Percentiles rank a stretch among this genome's conserved stretches.
These are phyloP conservation scores for Capronia epimyces DNA, from an alignment of 2,329 filamentous ascomycete genomes.

Conservation along the genomic window DNA sequence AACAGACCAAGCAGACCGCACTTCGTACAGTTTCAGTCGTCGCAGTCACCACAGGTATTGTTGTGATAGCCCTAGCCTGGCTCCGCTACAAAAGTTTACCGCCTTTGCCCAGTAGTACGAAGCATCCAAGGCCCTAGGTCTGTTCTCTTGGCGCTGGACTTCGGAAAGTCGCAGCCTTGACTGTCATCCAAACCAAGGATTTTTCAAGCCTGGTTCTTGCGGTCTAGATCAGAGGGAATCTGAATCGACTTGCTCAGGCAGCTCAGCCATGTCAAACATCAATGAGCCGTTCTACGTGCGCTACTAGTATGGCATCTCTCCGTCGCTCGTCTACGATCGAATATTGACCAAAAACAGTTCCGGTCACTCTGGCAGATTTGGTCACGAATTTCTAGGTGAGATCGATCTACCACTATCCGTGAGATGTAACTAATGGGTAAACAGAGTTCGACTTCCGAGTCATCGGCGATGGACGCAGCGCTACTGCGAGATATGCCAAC, in stretches of 20 bases:
- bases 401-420: neutral
- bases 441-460: constrained; percentile 94
- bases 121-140: too few relatives aligned
- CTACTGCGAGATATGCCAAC: constrained; percentile 93
- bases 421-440: constrained; percentile 13
- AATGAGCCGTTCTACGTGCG: constrained; percentile 89
- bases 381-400: constrained; percentile 91
- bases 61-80: too few relatives aligned
- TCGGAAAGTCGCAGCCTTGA: too few relatives aligned
- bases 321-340: constrained; percentile 22
- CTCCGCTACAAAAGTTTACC: too few relatives aligned
- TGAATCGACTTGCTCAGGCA: neutral
- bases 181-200: neutral
- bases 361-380: constrained; percentile 93
- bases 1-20: too few relatives aligned
- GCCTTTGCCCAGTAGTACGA: too few relatives aligned
- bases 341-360: constrained; percentile 60
- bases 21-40: too few relatives aligned
- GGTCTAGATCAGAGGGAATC: too few relatives aligned
- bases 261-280: constrained; percentile 55
- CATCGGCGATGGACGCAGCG: constrained; percentile 85
- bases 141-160: too few relatives aligned
- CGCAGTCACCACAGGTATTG: too few relatives aligned
- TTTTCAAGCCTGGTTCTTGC: neutral
- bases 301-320: constrained; percentile 71